These are phyloP conservation scores for Sanghuangporus sanghuang DNA, from an alignment of 1,284 basidiomycete genomes.

Conservation along the genomic window DNA sequence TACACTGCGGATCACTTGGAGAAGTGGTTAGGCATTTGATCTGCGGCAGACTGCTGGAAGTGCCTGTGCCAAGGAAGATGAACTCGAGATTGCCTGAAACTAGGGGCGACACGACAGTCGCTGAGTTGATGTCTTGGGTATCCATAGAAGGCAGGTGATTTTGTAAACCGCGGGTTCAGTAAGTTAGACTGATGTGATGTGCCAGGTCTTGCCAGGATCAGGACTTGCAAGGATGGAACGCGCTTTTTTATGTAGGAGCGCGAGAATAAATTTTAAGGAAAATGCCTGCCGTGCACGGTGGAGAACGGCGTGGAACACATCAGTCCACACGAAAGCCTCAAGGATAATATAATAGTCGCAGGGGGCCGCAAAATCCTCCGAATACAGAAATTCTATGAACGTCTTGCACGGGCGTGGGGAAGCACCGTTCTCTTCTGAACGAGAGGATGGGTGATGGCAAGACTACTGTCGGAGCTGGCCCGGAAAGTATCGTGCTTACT, in stretches of 20 bases:
- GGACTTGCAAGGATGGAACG: background rate
- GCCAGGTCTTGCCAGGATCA: too few relatives aligned
- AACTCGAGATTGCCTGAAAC: conserved; percentile 36
- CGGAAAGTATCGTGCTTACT: too few relatives aligned
- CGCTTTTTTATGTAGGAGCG: background rate
- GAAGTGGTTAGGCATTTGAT: conserved; percentile 61
- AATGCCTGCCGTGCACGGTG: background rate
- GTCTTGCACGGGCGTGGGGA: background rate
- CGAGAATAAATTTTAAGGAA: background rate
- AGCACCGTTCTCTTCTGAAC: background rate
- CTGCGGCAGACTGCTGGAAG: conserved; percentile 63
- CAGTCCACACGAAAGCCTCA: background rate
- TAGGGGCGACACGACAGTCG: background rate
- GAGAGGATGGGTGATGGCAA: too few relatives aligned
- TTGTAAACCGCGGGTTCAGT: background rate
- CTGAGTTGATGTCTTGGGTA: background rate
- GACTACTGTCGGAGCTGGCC: too few relatives aligned
- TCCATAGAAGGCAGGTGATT: conserved; percentile 1
- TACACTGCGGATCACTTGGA: conserved; percentile 44
- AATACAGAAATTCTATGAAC: background rate
- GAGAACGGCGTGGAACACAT: background rate
- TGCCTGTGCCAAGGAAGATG: conserved; percentile 72
- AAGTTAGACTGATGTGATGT: background rate
- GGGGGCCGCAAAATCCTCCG: background rate
- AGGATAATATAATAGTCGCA: background rate